A percentile compares a stretch with the other conserved stretches of the same genome.
Conservation (phyloP, 2,329 filamentous ascomycete species). For the Emydomyces testavorans region DNA sequence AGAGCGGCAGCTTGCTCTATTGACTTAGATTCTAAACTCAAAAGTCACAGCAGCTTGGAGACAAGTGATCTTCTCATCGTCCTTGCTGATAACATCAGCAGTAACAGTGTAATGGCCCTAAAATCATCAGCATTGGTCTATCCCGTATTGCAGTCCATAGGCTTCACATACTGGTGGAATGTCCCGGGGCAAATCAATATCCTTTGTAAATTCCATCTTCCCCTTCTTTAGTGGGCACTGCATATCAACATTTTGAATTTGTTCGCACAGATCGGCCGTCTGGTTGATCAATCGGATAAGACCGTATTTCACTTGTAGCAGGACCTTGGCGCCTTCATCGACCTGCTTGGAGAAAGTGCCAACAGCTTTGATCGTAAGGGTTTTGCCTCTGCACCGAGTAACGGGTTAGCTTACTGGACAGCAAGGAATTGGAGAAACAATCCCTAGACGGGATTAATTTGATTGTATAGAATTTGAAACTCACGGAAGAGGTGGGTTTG, state of each 20-base stretch:
- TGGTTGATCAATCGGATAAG: slow-evolving; percentile 79
- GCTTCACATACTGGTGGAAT: slow-evolving; percentile 67
- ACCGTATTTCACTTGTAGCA: slow-evolving; percentile 83
- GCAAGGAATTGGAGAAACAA: background rate
- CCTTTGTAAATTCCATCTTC: slow-evolving; percentile 60
- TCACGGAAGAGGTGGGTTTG: slow-evolving; percentile 81
- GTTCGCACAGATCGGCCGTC: slow-evolving; percentile 73
- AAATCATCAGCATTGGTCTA: background rate
- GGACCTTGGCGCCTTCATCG: slow-evolving; percentile 66
- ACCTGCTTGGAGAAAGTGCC: slow-evolving; percentile 65
- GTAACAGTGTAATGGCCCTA: slow-evolving; percentile 83
- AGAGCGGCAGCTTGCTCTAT: background rate
- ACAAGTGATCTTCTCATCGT: slow-evolving; percentile 71
- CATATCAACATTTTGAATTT: slow-evolving; percentile 76
- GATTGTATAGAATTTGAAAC: slow-evolving; percentile 27
- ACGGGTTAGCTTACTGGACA: slow-evolving; percentile 18
- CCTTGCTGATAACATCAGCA: slow-evolving; percentile 68
- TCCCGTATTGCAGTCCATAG: background rate
- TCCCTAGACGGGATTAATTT: background rate
- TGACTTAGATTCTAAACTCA: background rate
- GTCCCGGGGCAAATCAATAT: slow-evolving; percentile 70
- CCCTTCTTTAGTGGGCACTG: slow-evolving; percentile 80
- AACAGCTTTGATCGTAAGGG: slow-evolving; percentile 64
- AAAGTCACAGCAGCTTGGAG: slow-evolving; percentile 48
- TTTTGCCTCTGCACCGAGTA: slow-evolving; percentile 51